phyloP scores from a whole-genome alignment of 2,329 filamentous ascomycete species.

The Botryosphaeria dothidea region DNA sequence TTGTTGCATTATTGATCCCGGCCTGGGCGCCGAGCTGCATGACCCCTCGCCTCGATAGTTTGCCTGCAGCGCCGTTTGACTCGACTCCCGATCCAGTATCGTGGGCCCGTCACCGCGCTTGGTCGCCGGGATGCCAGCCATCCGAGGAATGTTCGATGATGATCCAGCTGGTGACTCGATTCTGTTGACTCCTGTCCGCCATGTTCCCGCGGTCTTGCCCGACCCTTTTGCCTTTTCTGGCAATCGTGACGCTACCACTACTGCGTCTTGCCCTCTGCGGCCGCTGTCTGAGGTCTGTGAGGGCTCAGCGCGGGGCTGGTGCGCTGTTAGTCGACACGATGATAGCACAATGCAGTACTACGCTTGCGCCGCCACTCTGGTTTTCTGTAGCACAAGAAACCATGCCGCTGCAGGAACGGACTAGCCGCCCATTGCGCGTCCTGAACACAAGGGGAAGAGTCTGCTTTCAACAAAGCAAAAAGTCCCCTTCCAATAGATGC shows the following conservation, averaged over 20 bases:
- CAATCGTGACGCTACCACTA: neutral
- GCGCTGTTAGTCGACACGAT: neutral
- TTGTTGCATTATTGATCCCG: slow-evolving; percentile 18
- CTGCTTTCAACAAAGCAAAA: slow-evolving; percentile 17
- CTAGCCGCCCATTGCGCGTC: slow-evolving; percentile 2
- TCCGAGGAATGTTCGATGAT: neutral
- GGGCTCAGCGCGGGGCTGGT: neutral
- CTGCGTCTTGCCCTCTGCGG: slow-evolving; percentile 1
- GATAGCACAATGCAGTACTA: slow-evolving; percentile 13
- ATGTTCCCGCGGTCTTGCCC: neutral
- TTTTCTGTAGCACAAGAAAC: neutral
- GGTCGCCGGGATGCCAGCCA: neutral
- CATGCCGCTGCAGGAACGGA: slow-evolving; percentile 18
- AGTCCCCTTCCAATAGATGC: neutral
- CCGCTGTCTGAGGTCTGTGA: neutral
- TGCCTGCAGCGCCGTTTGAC: slow-evolving; percentile 14
- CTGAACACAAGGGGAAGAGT: slow-evolving; percentile 5
- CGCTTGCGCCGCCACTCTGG: slow-evolving; percentile 5
- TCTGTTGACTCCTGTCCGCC: neutral
- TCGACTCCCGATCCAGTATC: neutral
- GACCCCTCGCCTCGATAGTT: slow-evolving; percentile 4
- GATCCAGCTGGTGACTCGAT: neutral
- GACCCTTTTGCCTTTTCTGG: neutral
- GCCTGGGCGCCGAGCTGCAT: neutral
- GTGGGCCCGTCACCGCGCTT: neutral